Base-by-base conservation (phyloP, 140 eudicot species). In the Senecio squalidus region DNA sequence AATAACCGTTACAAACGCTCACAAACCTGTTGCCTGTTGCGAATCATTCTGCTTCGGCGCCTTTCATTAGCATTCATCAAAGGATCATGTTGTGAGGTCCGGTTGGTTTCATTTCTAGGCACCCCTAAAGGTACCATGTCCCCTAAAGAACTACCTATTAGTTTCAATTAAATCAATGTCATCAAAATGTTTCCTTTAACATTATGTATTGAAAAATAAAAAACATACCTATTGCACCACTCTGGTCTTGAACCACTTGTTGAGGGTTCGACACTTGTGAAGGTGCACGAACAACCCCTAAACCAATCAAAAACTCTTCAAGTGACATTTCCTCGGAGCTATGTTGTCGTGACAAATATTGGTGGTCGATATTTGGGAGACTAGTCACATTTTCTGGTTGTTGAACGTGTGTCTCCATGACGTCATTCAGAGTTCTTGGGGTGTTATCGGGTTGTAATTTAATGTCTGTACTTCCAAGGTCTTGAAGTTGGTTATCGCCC, bases 351-450 rank as follows among this genome's bases (percentile, higher is more conserved):
- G 11, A 34, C 40, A 34, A 34, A 34, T 34, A 6, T 34, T 34
- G 40, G 11, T 34, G 8, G 11, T 3, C 3, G 40, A 34, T 34
- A 34, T 34, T 34, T 14, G 14, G 8, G 2, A 34, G 40, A 34
- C 40, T 34, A 34, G 2, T 34, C 40, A 9, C 40, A 34, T 26
- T 4, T 39, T 59, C 51, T 25, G 25, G 53, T 59, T 15, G 52
- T 59, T 59, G 53, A 60, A 16, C 54, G 24, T 41, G 66, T 60
- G 53, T 26, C 43, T 43, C 36, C 4, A 38, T 25, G 7, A 60
- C 0, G 39, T 27, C 53, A 5, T 25, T 41, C 9, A 60, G 17
- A 24, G 66, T 60, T 60, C 13, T 36, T 41, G 40, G 53, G 39
- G 40, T 1, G 11, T 41, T 26, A 60, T 26, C 38, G 34, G 18